phyloP scores from a whole-genome alignment of 345 rosid genomes.

The Cardamine occulta region DNA sequence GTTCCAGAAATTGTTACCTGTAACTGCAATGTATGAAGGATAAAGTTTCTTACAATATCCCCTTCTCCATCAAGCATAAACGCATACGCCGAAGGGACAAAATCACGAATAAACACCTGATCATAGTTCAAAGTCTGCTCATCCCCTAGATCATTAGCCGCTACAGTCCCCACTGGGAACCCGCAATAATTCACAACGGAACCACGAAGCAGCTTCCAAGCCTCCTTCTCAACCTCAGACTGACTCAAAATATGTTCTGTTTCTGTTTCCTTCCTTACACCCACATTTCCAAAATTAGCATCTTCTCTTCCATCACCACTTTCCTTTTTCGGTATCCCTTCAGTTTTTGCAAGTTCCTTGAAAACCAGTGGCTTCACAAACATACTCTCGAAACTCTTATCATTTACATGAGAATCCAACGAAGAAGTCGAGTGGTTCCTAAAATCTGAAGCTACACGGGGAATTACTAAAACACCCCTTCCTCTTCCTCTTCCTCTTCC shows the following conservation, averaged over 20 bases:
- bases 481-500: slow-evolving; percentile 46
- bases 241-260: slow-evolving; percentile 24
- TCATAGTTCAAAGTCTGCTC: slow-evolving; percentile 82
- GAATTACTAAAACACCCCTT: slow-evolving; percentile 80
- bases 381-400: slow-evolving; percentile 71
- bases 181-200: slow-evolving; percentile 78
- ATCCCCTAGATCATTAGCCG: slow-evolving; percentile 78
- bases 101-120: slow-evolving; percentile 95
- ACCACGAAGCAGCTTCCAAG: slow-evolving; percentile 81
- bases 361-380: slow-evolving; percentile 70
- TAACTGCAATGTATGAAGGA: slow-evolving; percentile 86
- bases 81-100: slow-evolving; percentile 92
- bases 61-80: slow-evolving; percentile 86
- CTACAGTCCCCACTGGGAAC: slow-evolving; percentile 83
- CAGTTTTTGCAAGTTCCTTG: slow-evolving; percentile 24
- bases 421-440: slow-evolving; percentile 79
- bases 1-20: slow-evolving; percentile 59
- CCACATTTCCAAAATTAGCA: too few species aligned
- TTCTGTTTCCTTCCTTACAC: not conserved
- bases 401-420: slow-evolving; percentile 59
- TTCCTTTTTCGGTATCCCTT: slow-evolving; percentile 24
- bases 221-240: slow-evolving; percentile 74
- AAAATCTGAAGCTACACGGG: slow-evolving; percentile 69
- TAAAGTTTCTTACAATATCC: slow-evolving; percentile 93
- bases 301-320: slow-evolving; percentile 5